Evolutionary conservation across 179 eudicot genomes (phyloP).

Genomic region (Silene vulgaris): DNA sequence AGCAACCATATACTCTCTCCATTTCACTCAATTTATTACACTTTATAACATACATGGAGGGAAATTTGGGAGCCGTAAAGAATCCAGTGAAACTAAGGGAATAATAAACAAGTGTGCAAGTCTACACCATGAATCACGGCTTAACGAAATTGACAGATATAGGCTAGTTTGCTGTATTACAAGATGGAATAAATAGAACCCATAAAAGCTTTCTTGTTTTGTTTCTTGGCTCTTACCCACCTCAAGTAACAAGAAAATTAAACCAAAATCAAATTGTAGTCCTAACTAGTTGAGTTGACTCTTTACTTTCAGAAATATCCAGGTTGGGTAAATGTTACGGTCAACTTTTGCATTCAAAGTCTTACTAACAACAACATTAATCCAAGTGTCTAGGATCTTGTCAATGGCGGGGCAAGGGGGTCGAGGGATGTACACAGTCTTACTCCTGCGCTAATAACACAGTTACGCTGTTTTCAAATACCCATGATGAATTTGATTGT

Average conservation of each 20-base stretch:
- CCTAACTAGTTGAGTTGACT: background rate
- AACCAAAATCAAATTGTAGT: background rate
- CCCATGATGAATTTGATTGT: no score
- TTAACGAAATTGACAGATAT: background rate
- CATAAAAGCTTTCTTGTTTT: constrained; percentile 4
- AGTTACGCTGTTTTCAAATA: no score
- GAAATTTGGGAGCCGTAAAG: background rate
- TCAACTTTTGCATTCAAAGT: no score
- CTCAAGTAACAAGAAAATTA: background rate
- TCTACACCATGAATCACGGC: background rate
- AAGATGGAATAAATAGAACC: constrained; percentile 1
- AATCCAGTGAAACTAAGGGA: background rate
- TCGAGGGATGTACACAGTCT: no score
- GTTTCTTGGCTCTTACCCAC: background rate
- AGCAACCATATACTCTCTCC: constrained; percentile 6
- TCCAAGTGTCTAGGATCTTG: no score
- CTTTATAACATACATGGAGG: no score
- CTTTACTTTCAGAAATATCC: no score
- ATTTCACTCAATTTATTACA: no score
- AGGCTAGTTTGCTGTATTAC: constrained; percentile 15
- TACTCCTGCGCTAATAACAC: no score
- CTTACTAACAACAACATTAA: no score
- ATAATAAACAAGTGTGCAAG: background rate
- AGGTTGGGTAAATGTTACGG: no score
- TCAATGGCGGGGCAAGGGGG: no score